Evolutionary conservation across 2,329 filamentous ascomycete genomes (phyloP), one percentile per base, ranked within the genome.

Genomic region (Neurospora sp.): DNA sequence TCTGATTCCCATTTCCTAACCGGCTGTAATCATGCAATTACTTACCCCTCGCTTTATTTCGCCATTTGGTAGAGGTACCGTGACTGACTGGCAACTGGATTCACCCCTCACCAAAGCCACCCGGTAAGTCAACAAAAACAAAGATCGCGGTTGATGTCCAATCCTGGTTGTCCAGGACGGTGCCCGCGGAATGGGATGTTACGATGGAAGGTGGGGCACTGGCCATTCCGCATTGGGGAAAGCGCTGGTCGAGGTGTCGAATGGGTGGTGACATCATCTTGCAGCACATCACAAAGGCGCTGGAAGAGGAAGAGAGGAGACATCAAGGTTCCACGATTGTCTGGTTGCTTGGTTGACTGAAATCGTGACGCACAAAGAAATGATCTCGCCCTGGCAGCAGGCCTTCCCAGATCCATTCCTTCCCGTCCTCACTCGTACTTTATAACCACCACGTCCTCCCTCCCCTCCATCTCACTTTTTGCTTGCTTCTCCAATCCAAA

Each of bases 221-320:
- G 13, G 9, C 52, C 28, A 33, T 17, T 62, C 52, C 52, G 52
- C 52, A 62, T 62, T 62, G 52, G 52, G 52, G 28, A 62, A 62
- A 33, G 52, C 46, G 46, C 43, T 46, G 6, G 40, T 46, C 42
- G 4, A 10, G 19, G n/a, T 46, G 23, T 3, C n/a, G 11, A 52
- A 66, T 42, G 66, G 76, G 78, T 81, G 78, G 79, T 82, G 80
- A 82, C 80, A 80, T 82, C 80, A 82, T 80, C 72, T 73, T 71
- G 76, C 78, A 77, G 77, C n/a, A 19, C 78, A 79, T 75, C 78
- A 77, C 78, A 79, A 77, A 78, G 74, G 67, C 5, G 23, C 3
- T 58, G 46, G 2, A 46, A 23, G 19, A 8, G 23, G 13, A 58
- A 58, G 11, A 58, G 23, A 58, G 23, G 43, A 58, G 46, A 58